These are phyloP conservation scores for Helotiales sp. DNA, from an alignment of 2,329 filamentous ascomycete genomes.

Conservation along the genomic window DNA sequence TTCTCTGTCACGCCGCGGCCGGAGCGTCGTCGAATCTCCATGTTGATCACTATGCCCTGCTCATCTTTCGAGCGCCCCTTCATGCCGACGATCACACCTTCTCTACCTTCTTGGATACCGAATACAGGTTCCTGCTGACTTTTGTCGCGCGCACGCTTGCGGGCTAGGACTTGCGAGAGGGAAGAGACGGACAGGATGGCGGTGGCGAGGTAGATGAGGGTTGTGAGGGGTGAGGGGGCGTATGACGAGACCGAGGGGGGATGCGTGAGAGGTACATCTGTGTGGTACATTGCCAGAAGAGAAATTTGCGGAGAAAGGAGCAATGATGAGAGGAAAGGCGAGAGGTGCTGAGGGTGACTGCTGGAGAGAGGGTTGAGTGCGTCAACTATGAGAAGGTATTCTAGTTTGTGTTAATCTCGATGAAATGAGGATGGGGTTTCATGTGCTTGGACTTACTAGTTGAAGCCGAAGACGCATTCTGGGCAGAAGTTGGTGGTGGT, in stretches of 20 bases:
- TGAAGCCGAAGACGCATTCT: constrained; percentile 17
- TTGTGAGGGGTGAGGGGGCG: constrained; percentile 70
- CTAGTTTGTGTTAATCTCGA: constrained; percentile 48
- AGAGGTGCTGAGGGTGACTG: constrained; percentile 60
- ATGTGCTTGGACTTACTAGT: constrained; percentile 48
- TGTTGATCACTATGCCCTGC: constrained; percentile 73
- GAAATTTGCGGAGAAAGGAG: constrained; percentile 70
- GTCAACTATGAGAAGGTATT: constrained; percentile 79
- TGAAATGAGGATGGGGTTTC: no score
- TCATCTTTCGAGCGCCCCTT: constrained; percentile 47
- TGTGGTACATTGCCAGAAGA: constrained; percentile 81
- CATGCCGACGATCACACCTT: constrained; percentile 72
- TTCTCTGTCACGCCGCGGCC: constrained; percentile 55
- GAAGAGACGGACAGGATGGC: constrained; percentile 77
- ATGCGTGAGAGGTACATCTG: constrained; percentile 69
- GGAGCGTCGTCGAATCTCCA: constrained; percentile 79
- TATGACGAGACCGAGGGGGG: constrained; percentile 50
- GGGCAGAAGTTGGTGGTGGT: constrained; percentile 22
- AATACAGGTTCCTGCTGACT: constrained; percentile 78
- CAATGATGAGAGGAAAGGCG: constrained; percentile 71
- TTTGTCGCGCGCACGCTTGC: constrained; percentile 76
- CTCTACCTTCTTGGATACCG: constrained; percentile 76
- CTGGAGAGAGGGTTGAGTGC: constrained; percentile 71
- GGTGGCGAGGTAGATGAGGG: constrained; percentile 86
- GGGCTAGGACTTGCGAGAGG: constrained; percentile 74